phyloP scores from a whole-genome alignment of 176 grass and related monocot genomes.

The Triticum turgidum region DNA sequence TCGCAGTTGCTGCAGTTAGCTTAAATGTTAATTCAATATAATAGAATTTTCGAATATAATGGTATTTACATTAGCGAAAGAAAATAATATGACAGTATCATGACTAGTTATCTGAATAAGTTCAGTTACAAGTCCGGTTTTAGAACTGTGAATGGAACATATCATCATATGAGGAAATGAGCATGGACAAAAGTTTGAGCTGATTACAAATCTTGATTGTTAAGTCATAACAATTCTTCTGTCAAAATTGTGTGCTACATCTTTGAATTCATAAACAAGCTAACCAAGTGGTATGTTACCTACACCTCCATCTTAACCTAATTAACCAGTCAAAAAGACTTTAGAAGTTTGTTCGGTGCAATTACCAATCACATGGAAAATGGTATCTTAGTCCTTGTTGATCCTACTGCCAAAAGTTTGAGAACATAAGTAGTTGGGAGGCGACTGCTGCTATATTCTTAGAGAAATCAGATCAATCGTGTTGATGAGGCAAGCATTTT shows the following conservation, averaged over 20 bases:
- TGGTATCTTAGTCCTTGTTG: neutral
- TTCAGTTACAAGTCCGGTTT: no score
- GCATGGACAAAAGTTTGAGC: neutral
- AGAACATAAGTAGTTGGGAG: neutral
- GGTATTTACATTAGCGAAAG: no score
- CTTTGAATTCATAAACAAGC: neutral
- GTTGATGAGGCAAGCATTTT: no score
- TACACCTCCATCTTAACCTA: neutral
- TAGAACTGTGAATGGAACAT: no score
- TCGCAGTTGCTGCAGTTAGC: neutral
- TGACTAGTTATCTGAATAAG: no score
- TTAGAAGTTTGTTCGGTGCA: neutral
- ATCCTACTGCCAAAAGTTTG: neutral
- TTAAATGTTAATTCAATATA: no score
- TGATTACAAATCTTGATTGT: neutral
- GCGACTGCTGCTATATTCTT: neutral
- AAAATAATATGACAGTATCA: no score
- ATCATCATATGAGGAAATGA: neutral
- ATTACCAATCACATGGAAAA: slow-evolving; percentile 7
- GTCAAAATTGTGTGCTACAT: neutral
- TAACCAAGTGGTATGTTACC: neutral
- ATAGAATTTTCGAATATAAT: no score
- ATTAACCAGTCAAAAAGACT: neutral
- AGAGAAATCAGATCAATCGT: no score
- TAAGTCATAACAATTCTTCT: neutral